Evolutionary conservation across 768 basidiomycete genomes (phyloP).

Genomic region (Phlebiopsis flavidoalba): DNA sequence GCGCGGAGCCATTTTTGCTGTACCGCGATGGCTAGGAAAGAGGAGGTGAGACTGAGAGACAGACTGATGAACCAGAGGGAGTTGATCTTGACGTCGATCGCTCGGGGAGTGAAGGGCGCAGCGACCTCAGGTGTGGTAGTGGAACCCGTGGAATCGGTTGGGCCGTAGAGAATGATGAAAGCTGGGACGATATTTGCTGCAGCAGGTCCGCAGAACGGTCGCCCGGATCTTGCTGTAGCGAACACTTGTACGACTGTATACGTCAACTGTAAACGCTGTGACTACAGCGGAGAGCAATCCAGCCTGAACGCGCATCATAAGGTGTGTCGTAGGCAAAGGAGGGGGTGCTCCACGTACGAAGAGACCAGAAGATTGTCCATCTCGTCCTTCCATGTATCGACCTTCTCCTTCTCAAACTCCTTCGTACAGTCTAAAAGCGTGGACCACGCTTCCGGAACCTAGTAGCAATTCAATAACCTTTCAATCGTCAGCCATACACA

Average conservation of each 20-base stretch:
- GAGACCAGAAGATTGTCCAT: constrained; percentile 11
- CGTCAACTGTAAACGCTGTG: constrained; percentile 5
- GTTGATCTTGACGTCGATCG: constrained; percentile 16
- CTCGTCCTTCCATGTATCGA: constrained; percentile 9
- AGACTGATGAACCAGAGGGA: constrained; percentile 22
- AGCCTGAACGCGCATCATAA: neutral
- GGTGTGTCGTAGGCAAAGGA: neutral
- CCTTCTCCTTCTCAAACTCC: neutral
- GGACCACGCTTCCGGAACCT: neutral
- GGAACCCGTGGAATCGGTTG: constrained; percentile 7
- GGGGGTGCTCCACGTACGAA: constrained; percentile 2
- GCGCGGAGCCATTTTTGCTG: constrained; percentile 26
- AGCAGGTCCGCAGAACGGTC: constrained; percentile 5
- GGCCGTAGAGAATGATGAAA: constrained; percentile 3
- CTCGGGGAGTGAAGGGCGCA: neutral
- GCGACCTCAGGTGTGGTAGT: neutral
- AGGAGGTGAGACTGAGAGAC: constrained; percentile 18
- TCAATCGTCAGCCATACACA: too few relatives aligned
- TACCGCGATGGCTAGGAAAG: constrained; percentile 22
- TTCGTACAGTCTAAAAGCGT: neutral
- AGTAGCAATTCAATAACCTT: too few relatives aligned
- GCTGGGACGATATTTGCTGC: constrained; percentile 9
- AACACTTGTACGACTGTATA: constrained; percentile 4
- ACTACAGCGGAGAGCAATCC: constrained; percentile 15
- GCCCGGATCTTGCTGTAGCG: constrained; percentile 3